Conservation (phyloP, 2,329 filamentous ascomycete species). For the Sarocladiaceae sp. region DNA sequence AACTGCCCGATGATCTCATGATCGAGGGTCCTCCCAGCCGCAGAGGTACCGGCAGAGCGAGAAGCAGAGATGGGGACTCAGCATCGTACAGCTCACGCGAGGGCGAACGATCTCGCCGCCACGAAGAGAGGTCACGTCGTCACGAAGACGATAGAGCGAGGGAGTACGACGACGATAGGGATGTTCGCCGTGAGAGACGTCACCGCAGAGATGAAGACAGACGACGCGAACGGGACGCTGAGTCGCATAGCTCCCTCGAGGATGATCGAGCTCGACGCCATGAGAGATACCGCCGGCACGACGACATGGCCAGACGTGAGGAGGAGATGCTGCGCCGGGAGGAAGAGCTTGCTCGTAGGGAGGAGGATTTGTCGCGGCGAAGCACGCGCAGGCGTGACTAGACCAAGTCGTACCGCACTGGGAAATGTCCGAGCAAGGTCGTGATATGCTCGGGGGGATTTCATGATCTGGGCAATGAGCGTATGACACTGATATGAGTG, state of each 20-base stretch:
- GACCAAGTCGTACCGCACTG: background rate
- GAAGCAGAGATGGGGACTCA: conserved; percentile 3
- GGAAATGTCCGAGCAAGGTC: too few species aligned
- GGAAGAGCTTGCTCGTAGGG: conserved; percentile 2
- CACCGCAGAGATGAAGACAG: background rate
- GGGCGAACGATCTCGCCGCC: background rate
- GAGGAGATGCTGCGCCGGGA: conserved; percentile 7
- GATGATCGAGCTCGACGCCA: conserved; percentile 6
- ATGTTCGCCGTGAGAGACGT: background rate
- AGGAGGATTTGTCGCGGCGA: background rate
- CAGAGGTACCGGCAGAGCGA: background rate
- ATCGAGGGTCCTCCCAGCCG: background rate
- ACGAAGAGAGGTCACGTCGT: background rate
- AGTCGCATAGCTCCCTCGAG: background rate
- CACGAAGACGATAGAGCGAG: background rate
- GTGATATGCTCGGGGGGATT: too few species aligned
- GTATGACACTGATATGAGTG: background rate
- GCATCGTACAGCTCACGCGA: background rate
- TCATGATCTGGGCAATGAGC: too few species aligned
- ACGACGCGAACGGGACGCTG: background rate
- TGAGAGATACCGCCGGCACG: conserved; percentile 5
- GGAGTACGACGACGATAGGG: background rate
- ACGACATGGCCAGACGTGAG: conserved; percentile 1
- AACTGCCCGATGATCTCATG: conserved; percentile 40
- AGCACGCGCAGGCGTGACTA: conserved; percentile 3